Conservation (phyloP, 495 filamentous ascomycete genomes). For the Schizothecium vesticola region DNA sequence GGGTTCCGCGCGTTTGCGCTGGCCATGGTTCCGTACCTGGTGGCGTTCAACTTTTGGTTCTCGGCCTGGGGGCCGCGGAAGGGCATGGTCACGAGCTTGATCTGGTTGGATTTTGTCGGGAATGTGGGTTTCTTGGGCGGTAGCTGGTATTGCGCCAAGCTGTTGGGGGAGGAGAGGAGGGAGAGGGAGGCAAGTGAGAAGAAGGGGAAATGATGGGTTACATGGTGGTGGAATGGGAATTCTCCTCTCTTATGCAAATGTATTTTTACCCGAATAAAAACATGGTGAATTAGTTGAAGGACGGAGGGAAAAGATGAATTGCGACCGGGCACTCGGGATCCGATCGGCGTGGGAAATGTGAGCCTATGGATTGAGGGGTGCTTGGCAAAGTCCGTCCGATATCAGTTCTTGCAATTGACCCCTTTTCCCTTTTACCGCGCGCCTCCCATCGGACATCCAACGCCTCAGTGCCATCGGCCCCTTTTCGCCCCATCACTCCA, state of each 20-base stretch:
- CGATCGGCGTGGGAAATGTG: neutral
- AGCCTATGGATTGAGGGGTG: neutral
- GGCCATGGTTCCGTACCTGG: slow-evolving; percentile 26
- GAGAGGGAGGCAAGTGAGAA: neutral
- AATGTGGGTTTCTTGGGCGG: slow-evolving; percentile 22
- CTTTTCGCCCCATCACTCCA: neutral
- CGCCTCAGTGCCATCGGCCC: neutral
- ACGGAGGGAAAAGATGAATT: neutral
- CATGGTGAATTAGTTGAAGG: neutral
- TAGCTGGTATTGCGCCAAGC: slow-evolving; percentile 13
- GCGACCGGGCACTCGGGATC: neutral
- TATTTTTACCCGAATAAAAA: neutral
- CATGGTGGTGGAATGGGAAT: neutral
- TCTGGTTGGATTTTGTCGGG: slow-evolving; percentile 26
- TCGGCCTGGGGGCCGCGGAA: slow-evolving; percentile 17
- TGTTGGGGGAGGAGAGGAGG: slow-evolving; percentile 19
- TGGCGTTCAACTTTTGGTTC: slow-evolving; percentile 25
- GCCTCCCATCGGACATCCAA: neutral
- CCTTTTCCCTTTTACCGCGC: neutral
- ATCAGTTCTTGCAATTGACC: neutral
- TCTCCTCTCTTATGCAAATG: neutral
- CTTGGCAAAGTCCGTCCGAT: neutral
- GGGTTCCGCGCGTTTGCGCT: slow-evolving; percentile 24
- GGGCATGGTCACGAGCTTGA: slow-evolving; percentile 19
- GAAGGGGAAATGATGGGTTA: neutral